Evolutionary conservation across 306 rosid species (phyloP).

Genomic region (Urtica urens): DNA sequence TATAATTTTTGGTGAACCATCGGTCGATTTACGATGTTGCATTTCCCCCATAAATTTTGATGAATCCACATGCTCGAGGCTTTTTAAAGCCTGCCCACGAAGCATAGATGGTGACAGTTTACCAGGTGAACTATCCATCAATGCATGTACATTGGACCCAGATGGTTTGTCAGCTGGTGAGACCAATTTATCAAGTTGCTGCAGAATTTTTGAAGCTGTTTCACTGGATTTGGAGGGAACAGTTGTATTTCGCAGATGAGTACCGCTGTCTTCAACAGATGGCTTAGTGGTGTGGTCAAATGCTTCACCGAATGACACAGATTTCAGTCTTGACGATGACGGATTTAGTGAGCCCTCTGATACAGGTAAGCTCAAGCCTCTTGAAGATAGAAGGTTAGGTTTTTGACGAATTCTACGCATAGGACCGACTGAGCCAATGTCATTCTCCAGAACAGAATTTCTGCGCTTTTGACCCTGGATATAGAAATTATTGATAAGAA

Average conservation of each 20-base stretch:
- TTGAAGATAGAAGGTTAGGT: constrained; percentile 51
- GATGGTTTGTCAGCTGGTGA: constrained; percentile 62
- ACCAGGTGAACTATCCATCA: constrained; percentile 41
- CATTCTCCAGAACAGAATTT: constrained; percentile 56
- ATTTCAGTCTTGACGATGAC: constrained; percentile 33
- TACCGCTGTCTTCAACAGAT: constrained; percentile 34
- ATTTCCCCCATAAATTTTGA: constrained; percentile 34
- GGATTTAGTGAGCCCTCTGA: constrained; percentile 29
- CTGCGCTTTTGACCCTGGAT: constrained; percentile 52
- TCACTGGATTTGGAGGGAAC: constrained; percentile 61
- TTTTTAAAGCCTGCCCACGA: constrained; percentile 68
- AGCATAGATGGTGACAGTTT: constrained; percentile 77
- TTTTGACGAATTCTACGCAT: constrained; percentile 69
- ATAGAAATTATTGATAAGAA: not conserved
- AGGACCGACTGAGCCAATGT: constrained; percentile 75
- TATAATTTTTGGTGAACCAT: constrained; percentile 16
- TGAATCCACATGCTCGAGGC: constrained; percentile 70
- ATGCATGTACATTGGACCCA: constrained; percentile 24
- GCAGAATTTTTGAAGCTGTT: constrained; percentile 68
- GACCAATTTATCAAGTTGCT: constrained; percentile 68
- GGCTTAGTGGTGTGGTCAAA: constrained; percentile 20
- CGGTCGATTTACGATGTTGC: constrained; percentile 18
- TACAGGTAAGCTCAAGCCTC: constrained; percentile 40
- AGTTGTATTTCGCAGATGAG: constrained; percentile 29
- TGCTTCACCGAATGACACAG: constrained; percentile 25